phyloP scores from a whole-genome alignment of 202 grass and related monocot species.

The Brachypodium distachyon region DNA sequence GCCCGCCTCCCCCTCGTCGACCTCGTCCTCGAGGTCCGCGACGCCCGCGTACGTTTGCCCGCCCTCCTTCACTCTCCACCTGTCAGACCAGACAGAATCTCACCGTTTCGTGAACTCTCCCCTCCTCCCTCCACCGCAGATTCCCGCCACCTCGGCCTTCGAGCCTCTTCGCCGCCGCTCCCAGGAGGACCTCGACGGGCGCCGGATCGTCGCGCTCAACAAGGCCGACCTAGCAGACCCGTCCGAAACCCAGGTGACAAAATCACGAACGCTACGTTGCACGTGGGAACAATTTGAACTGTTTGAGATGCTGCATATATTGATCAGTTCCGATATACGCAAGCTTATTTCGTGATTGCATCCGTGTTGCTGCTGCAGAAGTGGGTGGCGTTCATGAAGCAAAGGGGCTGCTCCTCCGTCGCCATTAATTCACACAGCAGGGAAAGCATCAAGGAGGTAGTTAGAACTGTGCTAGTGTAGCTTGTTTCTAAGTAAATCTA shows the following conservation, averaged over 20 bases:
- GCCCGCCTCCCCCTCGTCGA: conserved; percentile 54
- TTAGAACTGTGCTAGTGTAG: background rate
- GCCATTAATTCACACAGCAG: conserved; percentile 57
- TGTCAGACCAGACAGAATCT: background rate
- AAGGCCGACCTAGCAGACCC: conserved; percentile 54
- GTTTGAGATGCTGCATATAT: background rate
- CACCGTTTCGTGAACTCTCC: background rate
- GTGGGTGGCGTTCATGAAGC: conserved; percentile 48
- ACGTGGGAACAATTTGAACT: background rate
- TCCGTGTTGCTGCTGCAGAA: conserved; percentile 24
- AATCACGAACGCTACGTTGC: background rate
- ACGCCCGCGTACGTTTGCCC: conserved; percentile 38
- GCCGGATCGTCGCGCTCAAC: conserved; percentile 45
- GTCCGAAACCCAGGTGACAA: conserved; percentile 41
- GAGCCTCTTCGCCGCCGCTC: conserved; percentile 14
- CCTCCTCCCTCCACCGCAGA: background rate
- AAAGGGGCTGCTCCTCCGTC: conserved; percentile 21
- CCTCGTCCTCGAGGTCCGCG: conserved; percentile 59
- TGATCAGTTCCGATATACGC: background rate
- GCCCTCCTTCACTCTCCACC: background rate
- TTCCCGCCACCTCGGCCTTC: conserved; percentile 45
- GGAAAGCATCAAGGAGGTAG: conserved; percentile 56
- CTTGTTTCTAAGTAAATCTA: background rate
- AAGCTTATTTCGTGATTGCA: background rate
- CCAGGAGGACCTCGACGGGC: conserved; percentile 23